Conservation (phyloP, 2,329 filamentous ascomycete genomes). For the Ceratocystis destructans region DNA sequence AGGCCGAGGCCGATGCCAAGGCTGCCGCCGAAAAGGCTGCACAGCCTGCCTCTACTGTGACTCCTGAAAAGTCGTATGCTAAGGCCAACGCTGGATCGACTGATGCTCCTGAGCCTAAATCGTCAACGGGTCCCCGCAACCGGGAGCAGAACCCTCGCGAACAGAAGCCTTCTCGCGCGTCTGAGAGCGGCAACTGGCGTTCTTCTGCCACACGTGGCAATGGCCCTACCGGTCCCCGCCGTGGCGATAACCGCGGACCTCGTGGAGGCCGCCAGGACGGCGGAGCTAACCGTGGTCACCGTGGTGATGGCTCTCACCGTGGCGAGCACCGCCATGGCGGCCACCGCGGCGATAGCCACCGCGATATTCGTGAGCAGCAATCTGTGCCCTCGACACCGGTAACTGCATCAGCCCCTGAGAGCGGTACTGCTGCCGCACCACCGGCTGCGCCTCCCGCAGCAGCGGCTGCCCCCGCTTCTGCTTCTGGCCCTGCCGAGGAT, state of each 20-base stretch:
- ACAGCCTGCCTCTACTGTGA: slow-evolving; percentile 24
- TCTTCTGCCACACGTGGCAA: slow-evolving; percentile 31
- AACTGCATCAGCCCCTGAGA: slow-evolving; percentile 11
- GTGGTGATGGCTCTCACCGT: neutral
- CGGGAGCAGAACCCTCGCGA: slow-evolving; percentile 34
- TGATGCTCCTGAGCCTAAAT: neutral
- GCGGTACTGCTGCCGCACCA: slow-evolving; percentile 22
- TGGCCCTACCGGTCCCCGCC: slow-evolving; percentile 32
- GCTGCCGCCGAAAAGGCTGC: slow-evolving; percentile 26
- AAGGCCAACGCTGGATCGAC: neutral
- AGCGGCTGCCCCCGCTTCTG: slow-evolving; percentile 22
- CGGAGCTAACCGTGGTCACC: neutral
- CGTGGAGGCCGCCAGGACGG: slow-evolving; percentile 21
- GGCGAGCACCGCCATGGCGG: slow-evolving; percentile 4
- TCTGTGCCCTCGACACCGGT: slow-evolving; percentile 22
- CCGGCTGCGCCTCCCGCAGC: slow-evolving; percentile 22
- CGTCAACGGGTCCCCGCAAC: neutral
- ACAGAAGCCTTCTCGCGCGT: slow-evolving; percentile 38
- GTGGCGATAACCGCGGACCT: slow-evolving; percentile 33
- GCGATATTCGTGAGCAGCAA: slow-evolving; percentile 25
- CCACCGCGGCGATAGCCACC: slow-evolving; percentile 11
- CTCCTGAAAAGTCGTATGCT: slow-evolving; percentile 31
- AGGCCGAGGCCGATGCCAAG: slow-evolving; percentile 27
- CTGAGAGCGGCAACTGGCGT: slow-evolving; percentile 49
- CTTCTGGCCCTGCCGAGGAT: slow-evolving; percentile 34